These are phyloP conservation scores for Aspergillus nanangensis DNA, from an alignment of 495 filamentous ascomycete genomes.

Conservation along the genomic window DNA sequence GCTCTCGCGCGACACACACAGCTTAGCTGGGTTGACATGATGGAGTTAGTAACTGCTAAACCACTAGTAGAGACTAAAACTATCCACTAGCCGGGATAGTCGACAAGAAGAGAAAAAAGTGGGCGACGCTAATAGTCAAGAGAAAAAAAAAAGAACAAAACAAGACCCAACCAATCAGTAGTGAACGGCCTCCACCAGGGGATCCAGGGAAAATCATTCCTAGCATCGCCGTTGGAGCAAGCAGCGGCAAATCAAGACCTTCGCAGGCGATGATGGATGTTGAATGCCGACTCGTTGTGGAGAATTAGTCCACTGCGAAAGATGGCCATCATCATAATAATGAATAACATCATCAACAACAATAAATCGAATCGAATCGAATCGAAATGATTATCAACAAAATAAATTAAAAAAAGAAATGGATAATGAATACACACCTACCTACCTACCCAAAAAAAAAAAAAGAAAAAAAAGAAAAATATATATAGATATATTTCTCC, in stretches of 20 bases:
- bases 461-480: too few relatives aligned
- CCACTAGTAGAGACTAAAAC: too few relatives aligned
- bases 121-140: not conserved
- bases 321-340: too few relatives aligned
- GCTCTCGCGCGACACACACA: conserved; percentile 11
- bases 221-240: conserved; percentile 34
- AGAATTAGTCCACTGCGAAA: too few relatives aligned
- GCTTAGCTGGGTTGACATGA: not conserved
- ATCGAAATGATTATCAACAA: conserved; percentile 5
- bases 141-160: not conserved
- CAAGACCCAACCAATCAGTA: conserved; percentile 8
- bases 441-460: too few relatives aligned
- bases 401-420: conserved; percentile 4
- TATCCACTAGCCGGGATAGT: too few relatives aligned
- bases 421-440: conserved; percentile 1
- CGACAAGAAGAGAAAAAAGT: too few relatives aligned
- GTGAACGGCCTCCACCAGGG: conserved; percentile 8
- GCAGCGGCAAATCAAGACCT: conserved; percentile 10
- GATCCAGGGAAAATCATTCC: conserved; percentile 28
- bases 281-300: conserved; percentile 17
- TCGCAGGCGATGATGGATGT: conserved; percentile 4
- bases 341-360: too few relatives aligned
- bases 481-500: too few relatives aligned
- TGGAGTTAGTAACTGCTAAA: too few relatives aligned
- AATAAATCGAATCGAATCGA: conserved; percentile 14